Evolutionary conservation across 2,329 filamentous ascomycete genomes (phyloP), one percentile per base, ranked within the genome.

Genomic region (Aaosphaeria pasadenensis): DNA sequence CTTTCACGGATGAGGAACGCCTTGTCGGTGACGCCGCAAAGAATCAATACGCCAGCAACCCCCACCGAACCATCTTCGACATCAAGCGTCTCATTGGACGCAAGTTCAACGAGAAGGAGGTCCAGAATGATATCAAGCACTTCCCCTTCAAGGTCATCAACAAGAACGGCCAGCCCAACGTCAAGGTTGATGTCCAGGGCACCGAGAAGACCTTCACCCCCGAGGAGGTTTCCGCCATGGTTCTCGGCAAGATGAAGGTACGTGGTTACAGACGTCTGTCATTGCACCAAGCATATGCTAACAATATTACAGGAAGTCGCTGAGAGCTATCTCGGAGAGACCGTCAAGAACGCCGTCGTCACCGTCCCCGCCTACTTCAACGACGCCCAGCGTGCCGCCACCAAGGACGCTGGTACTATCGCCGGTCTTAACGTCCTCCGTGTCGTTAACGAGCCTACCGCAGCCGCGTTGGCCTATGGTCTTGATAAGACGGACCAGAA

Each of bases 341-440:
- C 88, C 75, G 86, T 91, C 55, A 89, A 85, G 71, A 87, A 91
- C 80, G 88, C 88, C 66, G 88, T 96, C 66, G 91, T 96, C 58
- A 96, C 91, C 54, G 91, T 96, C 60, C 91, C 91, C 63, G 90
- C 91, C 77, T 96, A 96, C 81, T 96, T 96, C 88, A 96, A 95
- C 78, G 91, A 96, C 80, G 91, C 91, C 77, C 91, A 96, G 82
- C 85, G 91, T 77, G 91, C 95, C 77, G 91, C 91, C 53, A 96
- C 91, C 76, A 96, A 96, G 85, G 41, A 43, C 41, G 41, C 41
- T 32, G 41, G 41, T 30, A 43, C 41, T 31, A 43, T 43, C 41
- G 41, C 41, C 41, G 41, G 41, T 32, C 41, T 43, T 29, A 43
- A 43, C 41, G 41, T 43, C 11, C 29, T 43, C 24, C 41, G 41